Evolutionary conservation across 805 yeast species (phyloP), one percentile per base, ranked within the genome.

Genomic region (Candida maris): DNA sequence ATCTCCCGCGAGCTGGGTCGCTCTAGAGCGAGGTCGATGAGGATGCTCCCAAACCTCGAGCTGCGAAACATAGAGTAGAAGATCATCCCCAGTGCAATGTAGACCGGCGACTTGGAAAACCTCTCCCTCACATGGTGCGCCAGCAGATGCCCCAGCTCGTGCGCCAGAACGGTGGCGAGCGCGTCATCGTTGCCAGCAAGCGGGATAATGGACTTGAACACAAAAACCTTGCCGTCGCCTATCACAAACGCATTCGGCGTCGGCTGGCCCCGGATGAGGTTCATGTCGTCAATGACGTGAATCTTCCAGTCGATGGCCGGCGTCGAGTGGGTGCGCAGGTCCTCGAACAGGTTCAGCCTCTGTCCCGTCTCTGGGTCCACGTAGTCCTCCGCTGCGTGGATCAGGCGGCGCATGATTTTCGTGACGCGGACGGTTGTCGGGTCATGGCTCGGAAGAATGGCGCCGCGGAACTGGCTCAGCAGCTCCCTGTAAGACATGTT

Each of bases 171-270:
- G 0, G 97, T 88, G n/a, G 97, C 97, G 30, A 93, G 62, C 2
- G 96, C 97, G 56, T 87, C 94, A 35, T 87, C 94, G 53, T 85
- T 79, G 18, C 66, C 64, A 57, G 95, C 81, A 20, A 93, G 75
- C 1, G 85, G 83, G 31, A 93, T 56, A 27, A 93, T 85, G 7
- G 85, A 76, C 30, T 81, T 70, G 54, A 85, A 86, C 14, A 93
- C 88, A 62, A 93, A 93, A 28, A 93, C 95, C 59, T 89, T 89
- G 5, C 98, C 98, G 42, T 93, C 91, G 15, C 97, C 97, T 23
- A 93, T 67, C 14, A 93, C 96, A 62, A 93, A 91, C 1, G 98
- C 98, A 62, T 93, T 93, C 3, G 98, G 97, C 2, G 97, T 95
- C 12, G 95, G 89, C 13, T 35, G 22, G 3, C 52, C 51, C 39